Evolutionary conservation across 805 yeast genomes (phyloP).

Genomic region (Metschnikowia noctiluminum): DNA sequence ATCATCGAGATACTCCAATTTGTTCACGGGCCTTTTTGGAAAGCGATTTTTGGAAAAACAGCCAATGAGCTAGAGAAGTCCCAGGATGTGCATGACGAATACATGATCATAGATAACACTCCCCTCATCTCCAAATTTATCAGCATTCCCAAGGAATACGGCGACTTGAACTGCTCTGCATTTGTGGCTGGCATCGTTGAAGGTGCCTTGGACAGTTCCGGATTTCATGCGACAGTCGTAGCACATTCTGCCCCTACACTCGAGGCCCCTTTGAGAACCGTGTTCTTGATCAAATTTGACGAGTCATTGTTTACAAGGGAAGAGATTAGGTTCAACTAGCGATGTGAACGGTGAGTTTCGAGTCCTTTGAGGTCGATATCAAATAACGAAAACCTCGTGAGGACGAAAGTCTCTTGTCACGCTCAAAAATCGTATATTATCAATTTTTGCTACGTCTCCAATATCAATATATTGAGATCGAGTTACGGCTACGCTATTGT

Average conservation of each 20-base stretch:
- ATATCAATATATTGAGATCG: too few relatives aligned
- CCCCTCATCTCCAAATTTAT: constrained; percentile 73
- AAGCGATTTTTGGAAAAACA: constrained; percentile 62
- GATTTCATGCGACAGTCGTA: constrained; percentile 72
- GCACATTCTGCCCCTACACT: constrained; percentile 74
- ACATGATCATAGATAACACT: constrained; percentile 73
- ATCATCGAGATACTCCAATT: constrained; percentile 69
- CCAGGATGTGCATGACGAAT: constrained; percentile 64
- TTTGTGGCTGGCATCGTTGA: constrained; percentile 83
- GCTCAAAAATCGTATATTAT: too few relatives aligned
- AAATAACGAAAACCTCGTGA: too few relatives aligned
- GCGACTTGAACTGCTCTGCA: constrained; percentile 75
- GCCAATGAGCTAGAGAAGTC: constrained; percentile 76
- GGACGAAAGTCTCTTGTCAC: too few relatives aligned
- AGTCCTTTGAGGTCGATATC: neutral
- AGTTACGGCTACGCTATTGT: too few relatives aligned
- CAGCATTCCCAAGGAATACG: constrained; percentile 75
- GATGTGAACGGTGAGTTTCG: neutral
- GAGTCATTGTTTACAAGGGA: constrained; percentile 55
- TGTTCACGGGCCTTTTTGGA: constrained; percentile 73
- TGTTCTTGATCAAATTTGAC: constrained; percentile 71
- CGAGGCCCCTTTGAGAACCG: constrained; percentile 61
- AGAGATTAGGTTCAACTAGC: constrained; percentile 33
- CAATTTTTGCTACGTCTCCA: too few relatives aligned
- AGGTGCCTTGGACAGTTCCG: constrained; percentile 71